Evolutionary conservation across 345 rosid genomes (phyloP).

Genomic region (Pelargonium nanum): DNA sequence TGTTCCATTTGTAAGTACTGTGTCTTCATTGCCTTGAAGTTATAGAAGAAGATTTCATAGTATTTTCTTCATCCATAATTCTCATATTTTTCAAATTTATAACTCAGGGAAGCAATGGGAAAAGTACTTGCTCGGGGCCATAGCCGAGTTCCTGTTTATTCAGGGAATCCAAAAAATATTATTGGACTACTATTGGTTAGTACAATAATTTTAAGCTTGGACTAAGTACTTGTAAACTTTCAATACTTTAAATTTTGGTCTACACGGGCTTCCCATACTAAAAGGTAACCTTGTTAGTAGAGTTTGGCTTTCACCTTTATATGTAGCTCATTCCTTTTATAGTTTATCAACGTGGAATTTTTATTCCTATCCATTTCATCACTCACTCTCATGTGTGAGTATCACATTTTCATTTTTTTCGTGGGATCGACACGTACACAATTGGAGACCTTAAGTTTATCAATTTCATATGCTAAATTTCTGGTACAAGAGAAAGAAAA

Average conservation of each 20-base stretch:
- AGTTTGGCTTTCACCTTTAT: too few relatives aligned
- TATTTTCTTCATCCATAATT: background rate
- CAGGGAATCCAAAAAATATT: slow-evolving; percentile 72
- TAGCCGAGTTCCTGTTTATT: slow-evolving; percentile 89
- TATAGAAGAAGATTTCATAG: background rate
- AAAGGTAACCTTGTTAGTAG: too few relatives aligned
- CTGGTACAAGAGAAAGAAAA: background rate
- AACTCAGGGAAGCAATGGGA: slow-evolving; percentile 81
- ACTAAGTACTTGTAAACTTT: too few relatives aligned
- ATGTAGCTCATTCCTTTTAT: too few relatives aligned
- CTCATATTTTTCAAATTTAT: slow-evolving; percentile 9
- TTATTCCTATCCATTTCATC: too few relatives aligned
- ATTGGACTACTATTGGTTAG: slow-evolving; percentile 89
- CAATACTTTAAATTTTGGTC: too few relatives aligned
- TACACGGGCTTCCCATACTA: too few relatives aligned
- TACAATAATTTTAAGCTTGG: slow-evolving; percentile 3
- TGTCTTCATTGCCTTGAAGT: background rate
- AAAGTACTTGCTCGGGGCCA: slow-evolving; percentile 91
- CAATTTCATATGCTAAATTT: background rate
- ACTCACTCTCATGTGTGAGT: too few relatives aligned
- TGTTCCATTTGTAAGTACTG: background rate
- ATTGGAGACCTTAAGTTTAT: too few relatives aligned
- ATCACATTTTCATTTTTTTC: too few relatives aligned
- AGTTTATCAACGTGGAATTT: too few relatives aligned
- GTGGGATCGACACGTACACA: too few relatives aligned